These are phyloP conservation scores for Nemania bipapillata DNA, from an alignment of 2,329 filamentous ascomycete species.

Conservation along the genomic window DNA sequence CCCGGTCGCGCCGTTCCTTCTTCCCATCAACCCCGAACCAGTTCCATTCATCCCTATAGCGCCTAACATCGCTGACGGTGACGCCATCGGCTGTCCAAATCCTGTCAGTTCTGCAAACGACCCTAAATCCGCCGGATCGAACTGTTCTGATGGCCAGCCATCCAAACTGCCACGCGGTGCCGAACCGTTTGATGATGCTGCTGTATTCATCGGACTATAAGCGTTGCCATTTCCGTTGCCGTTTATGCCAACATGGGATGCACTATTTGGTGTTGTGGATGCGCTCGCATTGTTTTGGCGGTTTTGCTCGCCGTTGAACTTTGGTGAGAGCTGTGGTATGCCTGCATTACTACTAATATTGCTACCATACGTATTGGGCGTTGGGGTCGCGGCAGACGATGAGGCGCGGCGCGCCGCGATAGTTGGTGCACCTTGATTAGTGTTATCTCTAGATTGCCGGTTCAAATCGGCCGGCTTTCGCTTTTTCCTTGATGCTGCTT, in stretches of 20 bases:
- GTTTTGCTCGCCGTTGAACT: conserved; percentile 52
- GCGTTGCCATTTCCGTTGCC: conserved; percentile 48
- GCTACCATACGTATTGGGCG: conserved; percentile 37
- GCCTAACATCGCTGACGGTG: conserved; percentile 47
- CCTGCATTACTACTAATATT: conserved; percentile 50
- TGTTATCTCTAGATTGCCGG: conserved; percentile 23
- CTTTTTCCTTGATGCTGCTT: conserved; percentile 82
- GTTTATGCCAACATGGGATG: conserved; percentile 28
- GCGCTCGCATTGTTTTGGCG: conserved; percentile 40
- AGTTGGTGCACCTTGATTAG: conserved; percentile 43
- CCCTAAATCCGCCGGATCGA: conserved; percentile 56
- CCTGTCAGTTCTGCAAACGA: conserved; percentile 60
- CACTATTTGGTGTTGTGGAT: conserved; percentile 32
- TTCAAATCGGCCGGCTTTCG: conserved; percentile 67
- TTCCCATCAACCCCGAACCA: conserved; percentile 40
- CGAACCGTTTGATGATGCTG: conserved; percentile 54
- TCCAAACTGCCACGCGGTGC: conserved; percentile 59
- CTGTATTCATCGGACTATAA: conserved; percentile 56
- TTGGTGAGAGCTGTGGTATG: conserved; percentile 47
- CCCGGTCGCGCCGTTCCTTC: conserved; percentile 50
- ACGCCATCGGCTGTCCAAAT: conserved; percentile 54
- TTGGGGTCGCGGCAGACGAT: conserved; percentile 46
- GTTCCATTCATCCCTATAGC: conserved; percentile 51
- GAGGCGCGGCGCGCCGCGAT: conserved; percentile 34
- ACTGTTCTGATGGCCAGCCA: conserved; percentile 61